A percentile compares a stretch with the other conserved stretches of the same genome.
These are phyloP conservation scores for Xerophyta viscosa DNA, from an alignment of 106 monocot species.

Conservation along the genomic window DNA sequence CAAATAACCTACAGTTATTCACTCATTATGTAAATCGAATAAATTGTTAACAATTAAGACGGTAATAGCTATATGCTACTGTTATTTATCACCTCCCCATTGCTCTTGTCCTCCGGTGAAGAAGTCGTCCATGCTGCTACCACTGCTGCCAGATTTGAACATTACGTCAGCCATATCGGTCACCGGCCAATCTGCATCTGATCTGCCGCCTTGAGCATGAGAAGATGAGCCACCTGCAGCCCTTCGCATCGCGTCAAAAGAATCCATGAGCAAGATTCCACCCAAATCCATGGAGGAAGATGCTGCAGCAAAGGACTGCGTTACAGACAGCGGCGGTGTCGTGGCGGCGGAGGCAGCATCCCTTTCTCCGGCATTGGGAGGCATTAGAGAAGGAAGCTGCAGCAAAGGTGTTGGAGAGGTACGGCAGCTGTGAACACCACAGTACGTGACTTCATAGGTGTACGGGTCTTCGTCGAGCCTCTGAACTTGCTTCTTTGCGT, in stretches of 20 bases:
- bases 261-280: too few relatives aligned
- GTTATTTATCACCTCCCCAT: not conserved
- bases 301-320: not conserved
- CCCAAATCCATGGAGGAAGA: too few relatives aligned
- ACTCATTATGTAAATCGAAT: too few relatives aligned
- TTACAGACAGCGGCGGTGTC: not conserved
- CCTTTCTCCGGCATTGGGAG: not conserved
- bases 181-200: conserved; percentile 14
- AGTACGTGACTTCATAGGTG: conserved; percentile 23
- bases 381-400: not conserved
- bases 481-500: conserved; percentile 41
- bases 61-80: not conserved
- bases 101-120: conserved; percentile 10
- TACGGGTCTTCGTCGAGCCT: conserved; percentile 29
- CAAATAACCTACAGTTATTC: too few relatives aligned
- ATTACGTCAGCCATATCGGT: conserved; percentile 23
- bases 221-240: not conserved
- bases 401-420: conserved; percentile 16
- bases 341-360: not conserved
- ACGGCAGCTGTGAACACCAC: conserved; percentile 20
- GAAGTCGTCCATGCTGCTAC: conserved; percentile 14
- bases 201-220: not conserved
- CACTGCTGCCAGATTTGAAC: conserved; percentile 16
- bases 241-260: too few relatives aligned
- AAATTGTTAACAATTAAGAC: too few relatives aligned